phyloP scores from a whole-genome alignment of 345 rosid species.

The Diplotaxis tenuifolia region DNA sequence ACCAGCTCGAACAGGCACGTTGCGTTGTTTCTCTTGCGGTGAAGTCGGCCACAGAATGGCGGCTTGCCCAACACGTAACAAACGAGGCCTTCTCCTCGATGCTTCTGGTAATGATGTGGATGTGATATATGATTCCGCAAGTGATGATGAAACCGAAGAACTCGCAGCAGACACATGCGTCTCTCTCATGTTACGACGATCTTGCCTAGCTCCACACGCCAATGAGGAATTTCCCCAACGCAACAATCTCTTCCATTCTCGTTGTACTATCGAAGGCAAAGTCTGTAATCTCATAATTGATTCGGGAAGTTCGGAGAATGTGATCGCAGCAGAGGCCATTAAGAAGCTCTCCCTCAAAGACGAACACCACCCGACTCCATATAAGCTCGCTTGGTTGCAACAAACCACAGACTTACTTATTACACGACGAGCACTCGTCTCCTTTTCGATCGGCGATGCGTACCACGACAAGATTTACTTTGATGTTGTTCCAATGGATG shows the following conservation, averaged over 20 bases:
- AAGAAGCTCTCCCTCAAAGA: not conserved
- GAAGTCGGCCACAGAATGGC: too few relatives aligned
- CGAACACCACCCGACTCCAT: not conserved
- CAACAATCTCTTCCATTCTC: not conserved
- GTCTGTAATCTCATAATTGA: not conserved
- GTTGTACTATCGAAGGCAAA: not conserved
- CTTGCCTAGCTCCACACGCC: not conserved
- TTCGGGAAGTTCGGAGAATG: not conserved
- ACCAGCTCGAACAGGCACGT: too few relatives aligned
- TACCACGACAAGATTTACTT: not conserved
- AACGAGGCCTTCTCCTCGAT: too few relatives aligned
- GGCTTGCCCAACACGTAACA: too few relatives aligned
- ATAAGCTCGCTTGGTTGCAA: not conserved
- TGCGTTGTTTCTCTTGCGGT: too few relatives aligned
- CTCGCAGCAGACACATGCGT: too few relatives aligned
- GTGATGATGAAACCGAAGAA: too few relatives aligned
- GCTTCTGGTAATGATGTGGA: too few relatives aligned
- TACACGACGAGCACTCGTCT: not conserved
- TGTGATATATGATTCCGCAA: too few relatives aligned
- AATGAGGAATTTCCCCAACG: not conserved
- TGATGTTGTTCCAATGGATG: not conserved
- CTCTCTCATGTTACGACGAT: too few relatives aligned
- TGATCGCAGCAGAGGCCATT: not conserved
- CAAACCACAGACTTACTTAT: too few relatives aligned
- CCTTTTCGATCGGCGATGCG: not conserved